Conservation (phyloP, 2,329 filamentous ascomycete species). For the Colletotrichum orbiculare region DNA sequence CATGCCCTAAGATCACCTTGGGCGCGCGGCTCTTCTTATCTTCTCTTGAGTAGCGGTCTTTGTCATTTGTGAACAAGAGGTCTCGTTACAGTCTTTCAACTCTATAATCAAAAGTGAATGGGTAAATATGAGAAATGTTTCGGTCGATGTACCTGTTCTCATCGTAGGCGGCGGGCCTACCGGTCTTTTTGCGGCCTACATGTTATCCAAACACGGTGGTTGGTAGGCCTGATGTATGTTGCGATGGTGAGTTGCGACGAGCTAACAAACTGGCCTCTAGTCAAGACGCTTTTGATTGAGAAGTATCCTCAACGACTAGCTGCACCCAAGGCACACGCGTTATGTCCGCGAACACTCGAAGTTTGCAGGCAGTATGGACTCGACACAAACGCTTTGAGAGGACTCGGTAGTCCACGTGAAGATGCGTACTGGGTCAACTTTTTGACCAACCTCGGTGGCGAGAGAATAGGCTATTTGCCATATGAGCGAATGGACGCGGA, state of each 20-base stretch:
- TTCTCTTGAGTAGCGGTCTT: neutral
- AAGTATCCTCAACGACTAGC: constrained; percentile 44
- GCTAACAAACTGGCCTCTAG: constrained; percentile 29
- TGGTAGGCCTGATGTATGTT: constrained; percentile 10
- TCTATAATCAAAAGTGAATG: neutral
- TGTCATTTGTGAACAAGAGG: neutral
- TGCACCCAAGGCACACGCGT: constrained; percentile 40
- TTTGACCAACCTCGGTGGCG: constrained; percentile 32
- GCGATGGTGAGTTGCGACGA: constrained; percentile 37
- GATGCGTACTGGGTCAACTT: constrained; percentile 36
- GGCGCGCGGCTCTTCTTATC: neutral
- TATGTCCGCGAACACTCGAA: constrained; percentile 34
- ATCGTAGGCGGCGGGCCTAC: constrained; percentile 50
- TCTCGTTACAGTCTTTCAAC: neutral
- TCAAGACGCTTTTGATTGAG: constrained; percentile 45
- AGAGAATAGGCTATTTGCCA: constrained; percentile 23
- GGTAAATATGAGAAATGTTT: neutral
- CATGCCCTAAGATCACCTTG: neutral
- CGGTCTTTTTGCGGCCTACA: constrained; percentile 48
- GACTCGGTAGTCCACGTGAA: constrained; percentile 21
- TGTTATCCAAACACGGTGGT: constrained; percentile 41
- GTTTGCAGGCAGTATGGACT: constrained; percentile 36
- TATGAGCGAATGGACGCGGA: constrained; percentile 36
- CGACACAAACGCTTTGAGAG: constrained; percentile 23
- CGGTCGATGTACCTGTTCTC: constrained; percentile 45